Evolutionary conservation across 768 basidiomycete genomes (phyloP).

Genomic region (Termitomyces sp.): DNA sequence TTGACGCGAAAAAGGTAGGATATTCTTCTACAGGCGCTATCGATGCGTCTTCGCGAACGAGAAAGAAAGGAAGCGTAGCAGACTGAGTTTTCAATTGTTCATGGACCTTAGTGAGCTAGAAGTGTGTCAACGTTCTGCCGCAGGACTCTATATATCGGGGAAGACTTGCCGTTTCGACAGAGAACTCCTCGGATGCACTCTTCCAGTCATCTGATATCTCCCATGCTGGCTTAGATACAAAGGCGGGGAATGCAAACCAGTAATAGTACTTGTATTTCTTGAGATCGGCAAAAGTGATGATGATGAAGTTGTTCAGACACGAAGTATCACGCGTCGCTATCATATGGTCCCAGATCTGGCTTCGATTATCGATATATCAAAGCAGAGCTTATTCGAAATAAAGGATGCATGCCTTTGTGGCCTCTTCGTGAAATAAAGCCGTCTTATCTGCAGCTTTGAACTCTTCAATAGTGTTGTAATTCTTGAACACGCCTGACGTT

Average conservation of each 20-base stretch:
- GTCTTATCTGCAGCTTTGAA: slow-evolving; percentile 90
- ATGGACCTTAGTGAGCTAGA: slow-evolving; percentile 51
- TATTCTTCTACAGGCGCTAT: slow-evolving; percentile 55
- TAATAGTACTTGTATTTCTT: slow-evolving; percentile 98
- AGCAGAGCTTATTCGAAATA: neutral
- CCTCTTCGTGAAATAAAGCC: slow-evolving; percentile 70
- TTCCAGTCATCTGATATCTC: slow-evolving; percentile 62
- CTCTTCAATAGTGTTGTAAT: slow-evolving; percentile 96
- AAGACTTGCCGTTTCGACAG: slow-evolving; percentile 31
- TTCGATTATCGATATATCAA: neutral
- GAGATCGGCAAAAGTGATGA: slow-evolving; percentile 93
- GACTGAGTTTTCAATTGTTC: slow-evolving; percentile 34
- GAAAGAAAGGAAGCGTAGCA: slow-evolving; percentile 52
- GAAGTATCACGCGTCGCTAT: slow-evolving; percentile 44
- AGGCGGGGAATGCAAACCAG: slow-evolving; percentile 97
- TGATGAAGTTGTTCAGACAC: slow-evolving; percentile 70
- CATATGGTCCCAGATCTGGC: slow-evolving; percentile 68
- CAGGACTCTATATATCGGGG: slow-evolving; percentile 1
- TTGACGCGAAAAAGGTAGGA: slow-evolving; percentile 47
- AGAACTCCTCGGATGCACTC: slow-evolving; percentile 39
- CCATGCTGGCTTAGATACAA: slow-evolving; percentile 88
- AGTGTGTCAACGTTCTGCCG: neutral
- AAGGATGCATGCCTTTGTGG: slow-evolving; percentile 44
- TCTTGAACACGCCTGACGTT: slow-evolving; percentile 72
- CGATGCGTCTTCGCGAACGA: slow-evolving; percentile 38